A percentile compares a stretch with the other conserved stretches of the same genome.
Evolutionary conservation across 2,329 filamentous ascomycete genomes (phyloP).

Genomic region (Aspergillus aculeatinus): DNA sequence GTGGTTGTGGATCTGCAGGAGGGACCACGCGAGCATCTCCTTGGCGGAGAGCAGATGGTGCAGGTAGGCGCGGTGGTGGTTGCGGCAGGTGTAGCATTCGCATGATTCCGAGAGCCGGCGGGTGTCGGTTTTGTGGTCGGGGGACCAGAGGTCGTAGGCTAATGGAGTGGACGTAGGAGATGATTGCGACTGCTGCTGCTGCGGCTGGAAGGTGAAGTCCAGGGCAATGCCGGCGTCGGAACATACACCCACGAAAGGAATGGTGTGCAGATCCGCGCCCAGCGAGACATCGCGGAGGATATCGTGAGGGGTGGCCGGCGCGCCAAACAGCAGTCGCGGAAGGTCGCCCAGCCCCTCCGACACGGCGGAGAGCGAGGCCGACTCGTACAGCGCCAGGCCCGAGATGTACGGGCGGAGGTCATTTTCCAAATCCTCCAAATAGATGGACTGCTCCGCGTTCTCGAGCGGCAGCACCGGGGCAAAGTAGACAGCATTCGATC

Average conservation of each 20-base stretch:
- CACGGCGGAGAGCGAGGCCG: constrained; percentile 67
- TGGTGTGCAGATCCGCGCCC: constrained; percentile 75
- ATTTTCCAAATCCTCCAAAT: constrained; percentile 71
- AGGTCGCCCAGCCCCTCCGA: constrained; percentile 60
- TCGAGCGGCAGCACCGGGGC: constrained; percentile 72
- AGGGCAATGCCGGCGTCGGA: constrained; percentile 87
- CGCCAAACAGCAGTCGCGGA: constrained; percentile 72
- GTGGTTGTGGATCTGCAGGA: constrained; percentile 92
- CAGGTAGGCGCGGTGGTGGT: constrained; percentile 82
- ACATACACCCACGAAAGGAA: constrained; percentile 70
- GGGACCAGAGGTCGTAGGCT: constrained; percentile 75
- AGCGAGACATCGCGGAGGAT: constrained; percentile 72
- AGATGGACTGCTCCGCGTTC: constrained; percentile 73
- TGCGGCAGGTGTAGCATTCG: constrained; percentile 76
- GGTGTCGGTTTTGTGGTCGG: constrained; percentile 60
- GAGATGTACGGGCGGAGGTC: constrained; percentile 59
- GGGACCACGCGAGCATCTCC: constrained; percentile 94
- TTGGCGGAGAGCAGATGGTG: constrained; percentile 85
- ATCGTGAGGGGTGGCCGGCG: constrained; percentile 69
- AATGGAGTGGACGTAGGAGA: constrained; percentile 47
- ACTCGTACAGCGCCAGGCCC: constrained; percentile 76
- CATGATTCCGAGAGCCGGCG: constrained; percentile 65
- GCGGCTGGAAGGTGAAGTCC: constrained; percentile 59
- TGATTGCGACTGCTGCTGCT: constrained; percentile 17
- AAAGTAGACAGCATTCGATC: constrained; percentile 54